Percentiles rank a stretch among this genome's conserved stretches.
Conservation (phyloP, 495 filamentous ascomycete species). For the Xylaria cubensis region DNA sequence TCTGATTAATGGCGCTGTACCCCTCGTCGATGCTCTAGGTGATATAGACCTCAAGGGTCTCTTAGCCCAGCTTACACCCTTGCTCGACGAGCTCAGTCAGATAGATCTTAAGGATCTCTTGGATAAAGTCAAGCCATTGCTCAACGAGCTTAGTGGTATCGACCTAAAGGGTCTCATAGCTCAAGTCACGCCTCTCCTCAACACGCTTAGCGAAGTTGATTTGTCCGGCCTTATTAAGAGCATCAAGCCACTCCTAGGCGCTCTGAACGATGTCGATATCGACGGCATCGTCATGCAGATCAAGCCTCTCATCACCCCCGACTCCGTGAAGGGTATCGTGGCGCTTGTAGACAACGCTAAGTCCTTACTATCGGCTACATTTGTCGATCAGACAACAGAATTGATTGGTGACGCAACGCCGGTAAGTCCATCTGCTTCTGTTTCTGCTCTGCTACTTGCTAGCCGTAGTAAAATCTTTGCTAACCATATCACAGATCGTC, state of each 20-base stretch:
- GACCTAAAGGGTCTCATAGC: slow-evolving; percentile 45
- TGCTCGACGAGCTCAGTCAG: slow-evolving; percentile 39
- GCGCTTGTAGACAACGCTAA: slow-evolving; percentile 50
- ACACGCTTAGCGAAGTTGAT: slow-evolving; percentile 40
- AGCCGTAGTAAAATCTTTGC: slow-evolving; percentile 3
- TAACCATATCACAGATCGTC: slow-evolving; percentile 39
- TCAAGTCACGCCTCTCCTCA: slow-evolving; percentile 43
- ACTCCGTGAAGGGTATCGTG: slow-evolving; percentile 50
- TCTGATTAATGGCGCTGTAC: slow-evolving; percentile 55
- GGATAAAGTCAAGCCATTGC: slow-evolving; percentile 40
- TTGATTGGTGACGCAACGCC: slow-evolving; percentile 59
- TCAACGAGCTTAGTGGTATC: slow-evolving; percentile 45
- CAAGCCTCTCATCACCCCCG: slow-evolving; percentile 50
- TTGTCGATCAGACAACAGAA: slow-evolving; percentile 55
- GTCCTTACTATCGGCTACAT: slow-evolving; percentile 45
- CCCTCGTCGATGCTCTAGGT: slow-evolving; percentile 41
- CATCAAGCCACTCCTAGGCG: slow-evolving; percentile 46
- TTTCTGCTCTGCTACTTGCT: neutral
- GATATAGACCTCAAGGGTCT: slow-evolving; percentile 41
- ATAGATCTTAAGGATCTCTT: slow-evolving; percentile 44
- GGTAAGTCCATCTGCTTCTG: slow-evolving; percentile 42
- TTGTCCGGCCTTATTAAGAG: slow-evolving; percentile 43
- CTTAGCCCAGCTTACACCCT: slow-evolving; percentile 45
- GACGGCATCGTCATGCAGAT: slow-evolving; percentile 45
- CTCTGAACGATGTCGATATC: slow-evolving; percentile 46